phyloP scores from a whole-genome alignment of 306 rosid genomes.

The Quercus aquifolioides region DNA sequence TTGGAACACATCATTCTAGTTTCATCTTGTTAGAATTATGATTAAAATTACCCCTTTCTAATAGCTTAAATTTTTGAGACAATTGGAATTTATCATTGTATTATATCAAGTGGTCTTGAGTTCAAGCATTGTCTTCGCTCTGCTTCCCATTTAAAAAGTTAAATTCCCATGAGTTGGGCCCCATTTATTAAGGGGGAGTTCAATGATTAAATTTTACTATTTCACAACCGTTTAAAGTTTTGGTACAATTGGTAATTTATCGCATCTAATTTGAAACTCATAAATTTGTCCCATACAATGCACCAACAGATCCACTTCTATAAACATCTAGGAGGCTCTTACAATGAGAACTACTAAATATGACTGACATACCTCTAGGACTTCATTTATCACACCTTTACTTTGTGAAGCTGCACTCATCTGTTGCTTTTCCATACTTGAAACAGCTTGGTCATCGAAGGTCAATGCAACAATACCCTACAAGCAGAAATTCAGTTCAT shows the following conservation, averaged over 20 bases:
- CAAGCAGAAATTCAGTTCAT: slow-evolving; percentile 10
- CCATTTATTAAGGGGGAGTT: too few relatives aligned
- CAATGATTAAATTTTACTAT: too few relatives aligned
- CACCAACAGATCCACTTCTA: neutral
- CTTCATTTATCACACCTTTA: slow-evolving; percentile 82
- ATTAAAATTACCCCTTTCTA: too few relatives aligned
- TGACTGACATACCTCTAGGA: slow-evolving; percentile 63
- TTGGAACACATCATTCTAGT: neutral
- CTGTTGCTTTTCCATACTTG: slow-evolving; percentile 67
- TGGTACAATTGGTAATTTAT: too few relatives aligned
- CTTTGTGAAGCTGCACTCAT: slow-evolving; percentile 54
- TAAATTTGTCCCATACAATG: neutral
- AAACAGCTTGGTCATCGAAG: slow-evolving; percentile 78
- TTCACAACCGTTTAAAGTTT: too few relatives aligned
- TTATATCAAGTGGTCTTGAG: too few relatives aligned
- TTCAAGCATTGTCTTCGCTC: too few relatives aligned
- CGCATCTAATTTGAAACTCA: neutral
- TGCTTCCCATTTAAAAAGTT: too few relatives aligned
- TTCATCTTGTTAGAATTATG: neutral
- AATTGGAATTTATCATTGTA: too few relatives aligned
- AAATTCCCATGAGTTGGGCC: too few relatives aligned
- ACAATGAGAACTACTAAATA: neutral
- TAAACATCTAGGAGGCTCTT: neutral
- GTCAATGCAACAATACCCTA: slow-evolving; percentile 98
- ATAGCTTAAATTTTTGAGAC: too few relatives aligned